A percentile compares a stretch with the other conserved stretches of the same genome.
Evolutionary conservation across 805 yeast species (phyloP).

Genomic region (Jamesozyma rosinii): DNA sequence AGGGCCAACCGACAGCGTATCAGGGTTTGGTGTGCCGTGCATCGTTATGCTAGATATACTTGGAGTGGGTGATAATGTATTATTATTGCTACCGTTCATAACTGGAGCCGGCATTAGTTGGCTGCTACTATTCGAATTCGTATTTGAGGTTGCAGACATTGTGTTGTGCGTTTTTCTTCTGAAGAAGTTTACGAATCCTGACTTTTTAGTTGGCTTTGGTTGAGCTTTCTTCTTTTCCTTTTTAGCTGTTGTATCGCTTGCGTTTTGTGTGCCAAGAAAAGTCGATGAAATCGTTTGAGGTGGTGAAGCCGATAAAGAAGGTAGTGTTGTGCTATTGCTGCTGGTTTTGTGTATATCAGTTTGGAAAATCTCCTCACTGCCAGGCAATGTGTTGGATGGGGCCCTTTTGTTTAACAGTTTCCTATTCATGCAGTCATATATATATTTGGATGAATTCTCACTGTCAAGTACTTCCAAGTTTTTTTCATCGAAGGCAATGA

Average conservation of each 20-base stretch:
- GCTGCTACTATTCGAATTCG: neutral
- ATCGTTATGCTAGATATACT: neutral
- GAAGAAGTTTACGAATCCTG: conserved; percentile 24
- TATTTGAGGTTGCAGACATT: neutral
- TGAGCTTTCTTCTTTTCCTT: neutral
- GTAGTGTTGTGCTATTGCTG: neutral
- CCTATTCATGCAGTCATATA: conserved; percentile 20
- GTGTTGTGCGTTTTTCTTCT: conserved; percentile 18
- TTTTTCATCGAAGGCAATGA: conserved; percentile 9
- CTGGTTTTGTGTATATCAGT: neutral
- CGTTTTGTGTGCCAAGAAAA: neutral
- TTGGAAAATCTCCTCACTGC: neutral
- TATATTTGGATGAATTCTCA: conserved; percentile 10
- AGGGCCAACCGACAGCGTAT: neutral
- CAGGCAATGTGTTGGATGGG: neutral
- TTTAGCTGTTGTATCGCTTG: neutral
- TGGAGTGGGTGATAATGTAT: neutral
- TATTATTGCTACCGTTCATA: neutral
- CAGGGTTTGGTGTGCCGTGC: neutral
- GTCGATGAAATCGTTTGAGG: neutral
- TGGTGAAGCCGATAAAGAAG: neutral
- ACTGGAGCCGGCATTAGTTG: neutral
- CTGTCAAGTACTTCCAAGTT: conserved; percentile 8
- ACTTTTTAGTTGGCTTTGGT: conserved; percentile 9
- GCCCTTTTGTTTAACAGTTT: neutral